Evolutionary conservation across 2,329 filamentous ascomycete species (phyloP).

Genomic region (Cytospora piceicola): DNA sequence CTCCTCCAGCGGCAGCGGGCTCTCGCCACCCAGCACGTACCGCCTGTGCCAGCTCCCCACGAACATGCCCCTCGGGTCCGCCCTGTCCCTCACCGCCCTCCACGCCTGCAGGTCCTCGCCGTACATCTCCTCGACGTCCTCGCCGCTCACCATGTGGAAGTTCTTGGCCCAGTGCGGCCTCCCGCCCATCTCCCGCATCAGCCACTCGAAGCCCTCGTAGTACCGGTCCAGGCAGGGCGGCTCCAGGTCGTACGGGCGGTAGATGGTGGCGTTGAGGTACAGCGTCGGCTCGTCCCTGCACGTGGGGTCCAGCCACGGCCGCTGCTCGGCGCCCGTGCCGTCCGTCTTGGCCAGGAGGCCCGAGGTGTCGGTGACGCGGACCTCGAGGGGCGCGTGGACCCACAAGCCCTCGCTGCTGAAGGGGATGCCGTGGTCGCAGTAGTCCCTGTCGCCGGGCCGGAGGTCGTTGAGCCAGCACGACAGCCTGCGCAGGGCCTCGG

Average conservation of each 20-base stretch:
- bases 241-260: constrained; percentile 72
- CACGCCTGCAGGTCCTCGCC: constrained; percentile 64
- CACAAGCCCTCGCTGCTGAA: constrained; percentile 70
- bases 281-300: constrained; percentile 63
- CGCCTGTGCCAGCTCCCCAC: constrained; percentile 87
- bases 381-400: constrained; percentile 79
- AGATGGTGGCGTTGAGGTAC: constrained; percentile 81
- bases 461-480: constrained; percentile 80
- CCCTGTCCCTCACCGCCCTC: constrained; percentile 63
- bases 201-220: constrained; percentile 79
- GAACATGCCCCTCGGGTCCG: constrained; percentile 78
- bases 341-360: constrained; percentile 38
- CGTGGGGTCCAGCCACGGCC: constrained; percentile 64
- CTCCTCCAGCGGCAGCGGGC: constrained; percentile 29
- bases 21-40: constrained; percentile 54
- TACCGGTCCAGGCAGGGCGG: constrained; percentile 71
- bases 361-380: constrained; percentile 70
- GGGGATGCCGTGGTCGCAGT: constrained; percentile 67
- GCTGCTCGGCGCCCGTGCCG: constrained; percentile 30
- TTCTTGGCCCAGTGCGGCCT: constrained; percentile 85
- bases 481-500: constrained; percentile 81
- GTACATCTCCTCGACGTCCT: constrained; percentile 65
- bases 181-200: constrained; percentile 77
- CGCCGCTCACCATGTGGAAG: constrained; percentile 57
- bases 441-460: constrained; percentile 58